Evolutionary conservation across 768 basidiomycete species (phyloP), one percentile per base, ranked within the genome.

Genomic region (Suillus alpinus): DNA sequence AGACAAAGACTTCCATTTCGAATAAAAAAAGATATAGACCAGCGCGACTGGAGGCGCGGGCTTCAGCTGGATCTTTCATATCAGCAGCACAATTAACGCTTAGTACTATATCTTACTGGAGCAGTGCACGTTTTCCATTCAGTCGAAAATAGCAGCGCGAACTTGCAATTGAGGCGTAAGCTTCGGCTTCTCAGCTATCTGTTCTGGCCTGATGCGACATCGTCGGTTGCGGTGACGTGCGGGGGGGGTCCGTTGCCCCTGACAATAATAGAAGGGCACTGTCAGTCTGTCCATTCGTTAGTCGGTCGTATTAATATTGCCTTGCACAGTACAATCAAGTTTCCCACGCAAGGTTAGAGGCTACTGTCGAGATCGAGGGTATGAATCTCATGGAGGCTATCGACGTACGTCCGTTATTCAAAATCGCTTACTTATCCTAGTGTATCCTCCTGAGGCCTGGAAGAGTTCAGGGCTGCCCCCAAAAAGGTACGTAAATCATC

Each of bases 401-500:
- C 18, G 29, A 50, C 36, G 36, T 36, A 2, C 10, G 9, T 36
- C 36, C 36, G 10, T 36, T 36, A 50, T 50, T n/a, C 18, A 32
- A n/a, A 50, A 50, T 18, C 10, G 9, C 49, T 10, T 50, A 14
- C 49, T 10, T 50, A 14, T 26, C 14, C 39, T 36, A 40, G 46
- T 34, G n/a, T 52, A 26, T 50, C 49, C 46, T n/a, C 37, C 37
- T 36, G 49, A 55, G 32, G 40, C 16, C 23, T 36, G 34, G 34
- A 39, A 34, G n/a, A 37, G 26, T 37, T 47, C 67, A 67, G 67
- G 69, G 69, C 56, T 57, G 60, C 41, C 18, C n/a, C n/a, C 14
- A 29, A 60, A 65, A 59, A 64, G 52, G 59, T 52, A 62, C n/a
- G 61, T 62, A 65, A 67, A 64, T 69, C 60, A 46, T 46, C 46